phyloP scores from a whole-genome alignment of 495 filamentous ascomycete species.

The Elaphomyces granulatus region DNA sequence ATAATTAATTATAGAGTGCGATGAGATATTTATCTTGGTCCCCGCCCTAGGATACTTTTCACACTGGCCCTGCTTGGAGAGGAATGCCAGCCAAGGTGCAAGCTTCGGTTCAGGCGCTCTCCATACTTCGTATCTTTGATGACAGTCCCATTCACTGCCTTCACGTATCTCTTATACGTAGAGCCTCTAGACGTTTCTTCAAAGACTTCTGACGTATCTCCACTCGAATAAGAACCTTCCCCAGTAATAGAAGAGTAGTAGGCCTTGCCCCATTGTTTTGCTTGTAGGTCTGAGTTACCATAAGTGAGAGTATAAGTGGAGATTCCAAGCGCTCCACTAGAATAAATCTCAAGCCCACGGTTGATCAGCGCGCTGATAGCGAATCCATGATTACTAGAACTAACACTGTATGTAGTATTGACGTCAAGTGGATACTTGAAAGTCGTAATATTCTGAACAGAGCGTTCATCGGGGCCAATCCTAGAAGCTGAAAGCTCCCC shows the following conservation, averaged over 20 bases:
- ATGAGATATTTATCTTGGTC: background rate
- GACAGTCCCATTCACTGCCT: conserved; percentile 38
- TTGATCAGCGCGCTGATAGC: conserved; percentile 44
- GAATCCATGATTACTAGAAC: conserved; percentile 30
- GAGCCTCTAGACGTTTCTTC: conserved; percentile 15
- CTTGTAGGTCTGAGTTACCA: conserved; percentile 16
- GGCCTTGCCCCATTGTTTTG: conserved; percentile 19
- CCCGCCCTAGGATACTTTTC: conserved; percentile 4
- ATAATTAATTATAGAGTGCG: background rate
- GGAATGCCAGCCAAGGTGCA: background rate
- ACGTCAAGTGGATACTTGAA: conserved; percentile 54
- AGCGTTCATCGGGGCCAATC: conserved; percentile 2
- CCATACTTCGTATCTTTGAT: conserved; percentile 10
- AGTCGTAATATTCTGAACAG: conserved; percentile 24
- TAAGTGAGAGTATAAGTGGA: conserved; percentile 36
- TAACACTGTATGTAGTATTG: conserved; percentile 36
- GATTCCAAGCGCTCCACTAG: conserved; percentile 31
- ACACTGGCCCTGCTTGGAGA: conserved; percentile 1
- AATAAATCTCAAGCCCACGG: conserved; percentile 41
- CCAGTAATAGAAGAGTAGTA: conserved; percentile 12
- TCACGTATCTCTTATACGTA: conserved; percentile 35
- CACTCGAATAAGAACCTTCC: conserved; percentile 14
- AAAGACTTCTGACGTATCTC: conserved; percentile 18
- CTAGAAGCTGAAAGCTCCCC: conserved; percentile 23
- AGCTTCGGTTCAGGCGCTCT: background rate